Base-by-base conservation (phyloP, 805 yeast species). In the Metschnikowia peoriensis region DNA sequence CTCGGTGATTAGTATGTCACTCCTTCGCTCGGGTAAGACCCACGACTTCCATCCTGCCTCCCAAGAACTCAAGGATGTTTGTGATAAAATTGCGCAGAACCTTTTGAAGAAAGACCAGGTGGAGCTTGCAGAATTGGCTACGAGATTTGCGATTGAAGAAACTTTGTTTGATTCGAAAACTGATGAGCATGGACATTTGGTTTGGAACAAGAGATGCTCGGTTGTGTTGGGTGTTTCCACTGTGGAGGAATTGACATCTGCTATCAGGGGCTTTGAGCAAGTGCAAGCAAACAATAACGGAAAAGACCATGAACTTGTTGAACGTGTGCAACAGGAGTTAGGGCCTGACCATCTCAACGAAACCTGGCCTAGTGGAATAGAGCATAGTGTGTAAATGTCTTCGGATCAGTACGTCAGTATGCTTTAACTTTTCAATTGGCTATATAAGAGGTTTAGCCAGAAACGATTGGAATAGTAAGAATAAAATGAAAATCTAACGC, bases 1-100 rank as follows among this genome's bases (percentile, higher is more conserved):
- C 3, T 88, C 96, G 0, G 91, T 94, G 38, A 73, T 93, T 54
- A 83, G 92, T 50, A 92, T 92, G 98, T 88, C 97, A 4, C 68
- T 92, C 51, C 73, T 92, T 51, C 78, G 96, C 53, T 79, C 86
- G 0, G 84, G 77, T 27, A 72, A 77, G 35, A 86, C 96, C 0
- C 86, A 80, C 57, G 62, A 76, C 1, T 93, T 91, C 77, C 97
- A 92, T 63, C 97, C 97, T 0, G 94, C 89, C 4, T 71, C 85
- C 0, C 60, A 67, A 14, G 79, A 66, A n/a, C 72, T 92, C 55
- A 83, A 79, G 56, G 70, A 72, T 1, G 83, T 81, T 0, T 84
- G 84, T 2, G 64, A 69, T 34, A 69, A 72, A 28, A 71, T 82
- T 35, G 78, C 84, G 0, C 60, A 61, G 7, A 54, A 67, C n/a